These are phyloP conservation scores for Nicotiana paniculata DNA, from an alignment of 257 asterid species.

Conservation along the genomic window DNA sequence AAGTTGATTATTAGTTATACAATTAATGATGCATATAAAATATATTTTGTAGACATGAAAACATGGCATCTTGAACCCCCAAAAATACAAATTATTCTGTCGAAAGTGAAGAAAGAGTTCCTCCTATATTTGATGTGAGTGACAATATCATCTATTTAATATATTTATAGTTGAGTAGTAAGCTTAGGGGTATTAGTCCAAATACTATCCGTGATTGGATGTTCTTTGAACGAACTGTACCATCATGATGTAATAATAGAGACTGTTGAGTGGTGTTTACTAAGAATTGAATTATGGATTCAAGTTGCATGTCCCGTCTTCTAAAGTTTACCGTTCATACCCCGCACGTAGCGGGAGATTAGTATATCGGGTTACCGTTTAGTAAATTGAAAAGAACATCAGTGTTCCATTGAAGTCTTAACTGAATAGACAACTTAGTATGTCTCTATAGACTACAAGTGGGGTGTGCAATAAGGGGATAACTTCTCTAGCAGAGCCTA, in stretches of 20 bases:
- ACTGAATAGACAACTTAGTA: background rate
- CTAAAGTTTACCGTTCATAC: background rate
- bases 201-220: background rate
- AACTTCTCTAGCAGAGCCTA: background rate
- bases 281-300: background rate
- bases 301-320: background rate
- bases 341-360: no score
- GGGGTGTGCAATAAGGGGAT: background rate
- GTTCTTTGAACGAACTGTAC: background rate
- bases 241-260: background rate
- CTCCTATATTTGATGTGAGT: no score
- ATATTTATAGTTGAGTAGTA: background rate
- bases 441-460: background rate
- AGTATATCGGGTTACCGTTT: no score
- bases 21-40: no score
- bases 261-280: background rate
- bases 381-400: background rate
- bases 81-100: no score
- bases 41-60: no score
- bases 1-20: background rate
- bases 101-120: no score
- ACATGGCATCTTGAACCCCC: no score
- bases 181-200: background rate
- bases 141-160: no score
- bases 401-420: background rate